These are phyloP conservation scores for Cyberlindnera nakhonratchasimensis DNA, from an alignment of 805 yeast species.

Conservation along the genomic window DNA sequence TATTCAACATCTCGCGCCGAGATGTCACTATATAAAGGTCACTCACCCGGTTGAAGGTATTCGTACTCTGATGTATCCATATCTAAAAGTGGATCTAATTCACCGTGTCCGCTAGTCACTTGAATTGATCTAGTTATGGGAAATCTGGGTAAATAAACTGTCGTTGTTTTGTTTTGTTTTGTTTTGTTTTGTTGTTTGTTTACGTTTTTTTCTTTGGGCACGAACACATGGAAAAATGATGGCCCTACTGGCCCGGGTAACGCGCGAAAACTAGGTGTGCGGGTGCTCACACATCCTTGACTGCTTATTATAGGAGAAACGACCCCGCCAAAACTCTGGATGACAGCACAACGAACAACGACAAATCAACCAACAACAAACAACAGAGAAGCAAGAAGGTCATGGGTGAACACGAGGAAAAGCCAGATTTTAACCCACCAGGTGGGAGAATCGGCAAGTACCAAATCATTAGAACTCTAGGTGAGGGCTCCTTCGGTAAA, in stretches of 20 bases:
- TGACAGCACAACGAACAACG: neutral
- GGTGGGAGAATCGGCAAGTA: constrained; percentile 77
- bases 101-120: too few species aligned
- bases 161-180: constrained; percentile 1
- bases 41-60: constrained; percentile 35
- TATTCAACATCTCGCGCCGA: too few species aligned
- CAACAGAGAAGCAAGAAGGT: neutral
- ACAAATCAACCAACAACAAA: neutral
- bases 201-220: neutral
- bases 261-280: too few species aligned
- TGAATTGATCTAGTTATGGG: too few species aligned
- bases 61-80: constrained; percentile 38
- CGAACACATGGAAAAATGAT: neutral
- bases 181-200: too few species aligned
- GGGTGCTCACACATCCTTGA: too few species aligned
- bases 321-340: neutral
- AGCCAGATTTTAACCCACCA: constrained; percentile 26
- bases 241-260: too few species aligned
- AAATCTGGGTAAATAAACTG: neutral
- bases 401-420: constrained; percentile 27
- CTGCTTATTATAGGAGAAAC: too few species aligned
- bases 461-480: constrained; percentile 87
- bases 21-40: neutral
- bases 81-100: too few species aligned
- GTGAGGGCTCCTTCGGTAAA: constrained; percentile 96